Conservation (phyloP, 805 yeast genomes). For the Hanseniaspora valbyensis region DNA sequence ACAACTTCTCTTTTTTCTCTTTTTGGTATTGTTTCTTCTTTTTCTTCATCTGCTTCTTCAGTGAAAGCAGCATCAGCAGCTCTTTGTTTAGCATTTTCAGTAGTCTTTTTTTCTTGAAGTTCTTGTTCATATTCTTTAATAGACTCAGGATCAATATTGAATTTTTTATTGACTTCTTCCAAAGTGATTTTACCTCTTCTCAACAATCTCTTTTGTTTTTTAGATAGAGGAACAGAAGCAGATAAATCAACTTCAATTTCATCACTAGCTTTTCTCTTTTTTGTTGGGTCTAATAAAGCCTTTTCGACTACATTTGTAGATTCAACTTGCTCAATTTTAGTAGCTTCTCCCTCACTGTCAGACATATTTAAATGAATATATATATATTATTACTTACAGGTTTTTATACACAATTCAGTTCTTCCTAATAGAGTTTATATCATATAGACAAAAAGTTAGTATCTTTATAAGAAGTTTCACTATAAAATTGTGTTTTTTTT, state of each 20-base stretch:
- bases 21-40: slow-evolving; percentile 19
- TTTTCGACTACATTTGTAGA: slow-evolving; percentile 27
- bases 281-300: slow-evolving; percentile 29
- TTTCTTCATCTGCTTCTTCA: slow-evolving; percentile 28
- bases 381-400: too few relatives aligned
- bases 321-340: slow-evolving; percentile 21
- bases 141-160: slow-evolving; percentile 31
- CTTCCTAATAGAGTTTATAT: too few relatives aligned
- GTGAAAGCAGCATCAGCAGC: slow-evolving; percentile 21
- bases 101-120: slow-evolving; percentile 21
- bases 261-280: slow-evolving; percentile 33
- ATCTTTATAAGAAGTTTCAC: too few relatives aligned
- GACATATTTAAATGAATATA: not conserved
- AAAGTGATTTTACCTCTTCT: slow-evolving; percentile 64
- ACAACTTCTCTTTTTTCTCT: slow-evolving; percentile 34
- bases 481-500: not conserved
- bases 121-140: slow-evolving; percentile 33
- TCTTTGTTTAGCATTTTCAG: slow-evolving; percentile 18
- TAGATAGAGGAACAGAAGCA: slow-evolving; percentile 73
- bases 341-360: slow-evolving; percentile 3
- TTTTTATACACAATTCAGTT: too few relatives aligned
- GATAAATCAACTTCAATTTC: slow-evolving; percentile 60
- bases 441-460: too few relatives aligned
- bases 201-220: slow-evolving; percentile 75
- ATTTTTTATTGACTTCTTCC: slow-evolving; percentile 40